Conservation (phyloP, 2,329 filamentous ascomycete species). For the Pseudogymnoascus sp. region DNA sequence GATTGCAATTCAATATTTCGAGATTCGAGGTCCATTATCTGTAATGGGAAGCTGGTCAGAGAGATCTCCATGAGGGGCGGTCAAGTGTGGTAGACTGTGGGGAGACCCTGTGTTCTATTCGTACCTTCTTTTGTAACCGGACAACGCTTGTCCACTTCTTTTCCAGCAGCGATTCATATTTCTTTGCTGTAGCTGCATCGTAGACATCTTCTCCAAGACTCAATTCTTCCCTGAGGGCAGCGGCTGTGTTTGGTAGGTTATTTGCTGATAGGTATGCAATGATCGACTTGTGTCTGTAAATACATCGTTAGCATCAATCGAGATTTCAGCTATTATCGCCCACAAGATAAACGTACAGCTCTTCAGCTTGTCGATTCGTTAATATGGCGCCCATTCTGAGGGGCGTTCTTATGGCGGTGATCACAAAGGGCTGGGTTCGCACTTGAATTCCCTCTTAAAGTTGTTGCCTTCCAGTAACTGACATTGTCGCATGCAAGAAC, state of each 20-base stretch:
- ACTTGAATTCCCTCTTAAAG: constrained; percentile 1
- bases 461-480: background rate
- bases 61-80: background rate
- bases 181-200: constrained; percentile 77
- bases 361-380: constrained; percentile 7
- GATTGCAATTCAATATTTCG: constrained; percentile 66
- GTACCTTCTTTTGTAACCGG: constrained; percentile 87
- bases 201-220: constrained; percentile 62
- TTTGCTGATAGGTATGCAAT: constrained; percentile 78
- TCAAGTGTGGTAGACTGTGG: background rate
- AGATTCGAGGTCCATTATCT: constrained; percentile 92
- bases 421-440: background rate
- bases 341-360: background rate
- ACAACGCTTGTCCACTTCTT: constrained; percentile 99
- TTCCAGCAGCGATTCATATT: constrained; percentile 88
- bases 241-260: constrained; percentile 62
- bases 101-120: constrained; percentile 17
- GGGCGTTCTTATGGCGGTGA: background rate
- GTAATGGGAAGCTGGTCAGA: constrained; percentile 30
- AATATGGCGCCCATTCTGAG: constrained; percentile 1
- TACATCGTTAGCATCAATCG: background rate
- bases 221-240: constrained; percentile 70
- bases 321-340: background rate
- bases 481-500: constrained; percentile 3
- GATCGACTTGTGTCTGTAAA: constrained; percentile 78